A percentile compares a stretch with the other conserved stretches of the same genome.
Conservation (phyloP, 1,284 basidiomycete species). For the Phaffia rhodozyma region DNA sequence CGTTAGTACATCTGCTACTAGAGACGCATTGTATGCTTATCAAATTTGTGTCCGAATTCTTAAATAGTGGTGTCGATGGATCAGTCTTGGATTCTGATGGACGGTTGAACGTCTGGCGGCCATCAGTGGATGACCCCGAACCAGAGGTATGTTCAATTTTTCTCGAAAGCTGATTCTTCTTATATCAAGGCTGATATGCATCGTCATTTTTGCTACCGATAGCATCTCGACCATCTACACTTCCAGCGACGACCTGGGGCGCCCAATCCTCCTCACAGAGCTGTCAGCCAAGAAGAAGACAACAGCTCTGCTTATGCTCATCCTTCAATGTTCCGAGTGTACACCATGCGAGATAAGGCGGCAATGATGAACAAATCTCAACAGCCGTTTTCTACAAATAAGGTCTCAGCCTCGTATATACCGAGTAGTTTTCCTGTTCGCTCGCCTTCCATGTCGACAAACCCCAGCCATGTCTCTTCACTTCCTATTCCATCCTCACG, state of each 20-base stretch:
- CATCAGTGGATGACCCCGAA: slow-evolving; percentile 10
- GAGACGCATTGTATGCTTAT: not conserved
- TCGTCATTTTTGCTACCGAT: not conserved
- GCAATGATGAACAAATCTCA: not conserved
- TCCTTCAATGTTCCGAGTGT: slow-evolving; percentile 1
- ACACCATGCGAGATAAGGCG: not conserved
- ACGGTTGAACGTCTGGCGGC: slow-evolving; percentile 14
- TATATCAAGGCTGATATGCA: not conserved
- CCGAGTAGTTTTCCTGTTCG: not conserved
- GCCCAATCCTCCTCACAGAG: not conserved
- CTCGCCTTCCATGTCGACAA: not conserved
- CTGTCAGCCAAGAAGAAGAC: not conserved
- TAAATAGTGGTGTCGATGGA: slow-evolving; percentile 14
- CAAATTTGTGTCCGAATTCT: not conserved
- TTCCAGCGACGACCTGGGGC: slow-evolving; percentile 17
- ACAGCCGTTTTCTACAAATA: not conserved
- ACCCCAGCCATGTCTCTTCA: not conserved
- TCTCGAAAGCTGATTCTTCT: not conserved
- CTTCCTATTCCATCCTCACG: not conserved
- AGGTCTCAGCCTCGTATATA: no score
- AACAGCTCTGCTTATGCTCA: slow-evolving; percentile 1
- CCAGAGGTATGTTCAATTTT: slow-evolving; percentile 3
- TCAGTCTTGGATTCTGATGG: slow-evolving; percentile 14
- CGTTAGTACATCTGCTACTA: not conserved
- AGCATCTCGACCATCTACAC: slow-evolving; percentile 15